These are phyloP conservation scores for Saturnispora hagleri DNA, from an alignment of 805 yeast species.

Conservation along the genomic window DNA sequence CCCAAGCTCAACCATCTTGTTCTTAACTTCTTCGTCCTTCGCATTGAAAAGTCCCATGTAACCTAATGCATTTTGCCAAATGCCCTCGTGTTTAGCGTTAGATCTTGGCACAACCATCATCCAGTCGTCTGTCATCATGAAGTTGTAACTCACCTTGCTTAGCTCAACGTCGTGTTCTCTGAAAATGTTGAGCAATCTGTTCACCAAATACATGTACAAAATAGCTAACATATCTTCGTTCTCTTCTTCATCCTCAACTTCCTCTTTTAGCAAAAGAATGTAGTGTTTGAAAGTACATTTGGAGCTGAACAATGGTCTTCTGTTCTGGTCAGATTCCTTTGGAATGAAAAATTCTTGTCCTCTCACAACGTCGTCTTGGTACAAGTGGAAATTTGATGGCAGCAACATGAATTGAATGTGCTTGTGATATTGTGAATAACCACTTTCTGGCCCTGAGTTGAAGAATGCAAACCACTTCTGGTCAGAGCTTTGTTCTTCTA, in stretches of 20 bases:
- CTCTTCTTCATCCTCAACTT: slow-evolving; percentile 32
- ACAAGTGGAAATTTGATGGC: slow-evolving; percentile 50
- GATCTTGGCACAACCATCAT: slow-evolving; percentile 82
- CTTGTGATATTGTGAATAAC: slow-evolving; percentile 92
- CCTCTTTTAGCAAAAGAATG: slow-evolving; percentile 50
- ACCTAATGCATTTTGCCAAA: slow-evolving; percentile 76
- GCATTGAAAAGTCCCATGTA: slow-evolving; percentile 71
- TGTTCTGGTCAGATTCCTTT: slow-evolving; percentile 26
- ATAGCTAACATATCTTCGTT: slow-evolving; percentile 53
- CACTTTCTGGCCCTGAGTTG: slow-evolving; percentile 81
- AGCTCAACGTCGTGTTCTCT: slow-evolving; percentile 37
- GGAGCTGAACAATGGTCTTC: slow-evolving; percentile 54
- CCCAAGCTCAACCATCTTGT: slow-evolving; percentile 39
- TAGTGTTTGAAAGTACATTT: slow-evolving; percentile 74
- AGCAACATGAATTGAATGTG: slow-evolving; percentile 80
- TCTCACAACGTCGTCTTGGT: slow-evolving; percentile 43
- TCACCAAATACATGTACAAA: slow-evolving; percentile 63
- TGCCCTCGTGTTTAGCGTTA: slow-evolving; percentile 39
- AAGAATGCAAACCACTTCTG: slow-evolving; percentile 68
- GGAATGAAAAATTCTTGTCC: slow-evolving; percentile 47
- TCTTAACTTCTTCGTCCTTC: slow-evolving; percentile 49
- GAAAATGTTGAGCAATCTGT: slow-evolving; percentile 58
- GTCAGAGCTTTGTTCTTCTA: slow-evolving; percentile 24
- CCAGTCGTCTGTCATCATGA: slow-evolving; percentile 74
- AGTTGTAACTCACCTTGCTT: slow-evolving; percentile 60